Evolutionary conservation across 1,284 basidiomycete genomes (phyloP).

Genomic region (Rhodotorula sp.): DNA sequence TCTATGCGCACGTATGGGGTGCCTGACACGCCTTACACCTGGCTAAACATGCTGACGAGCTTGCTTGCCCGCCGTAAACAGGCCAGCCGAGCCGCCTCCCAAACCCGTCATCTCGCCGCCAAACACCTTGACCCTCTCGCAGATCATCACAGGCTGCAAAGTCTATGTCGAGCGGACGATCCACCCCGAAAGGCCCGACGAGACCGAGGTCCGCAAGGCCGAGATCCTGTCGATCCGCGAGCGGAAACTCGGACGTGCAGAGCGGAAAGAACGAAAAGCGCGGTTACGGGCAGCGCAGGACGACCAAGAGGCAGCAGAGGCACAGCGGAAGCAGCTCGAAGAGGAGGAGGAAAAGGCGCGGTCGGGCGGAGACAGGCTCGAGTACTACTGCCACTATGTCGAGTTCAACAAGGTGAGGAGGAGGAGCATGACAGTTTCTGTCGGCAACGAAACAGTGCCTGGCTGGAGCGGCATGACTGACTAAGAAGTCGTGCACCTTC

Average conservation of each 20-base stretch:
- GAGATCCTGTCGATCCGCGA: slow-evolving; percentile 91
- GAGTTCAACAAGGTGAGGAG: slow-evolving; percentile 79
- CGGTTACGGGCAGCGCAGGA: slow-evolving; percentile 47
- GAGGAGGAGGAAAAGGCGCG: slow-evolving; percentile 28
- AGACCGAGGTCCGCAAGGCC: slow-evolving; percentile 81
- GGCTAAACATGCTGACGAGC: background rate
- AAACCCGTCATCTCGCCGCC: slow-evolving; percentile 44
- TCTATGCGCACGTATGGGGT: background rate
- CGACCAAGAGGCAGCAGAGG: slow-evolving; percentile 7
- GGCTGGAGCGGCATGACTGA: too few relatives aligned
- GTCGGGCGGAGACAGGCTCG: slow-evolving; percentile 52
- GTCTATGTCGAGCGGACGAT: slow-evolving; percentile 81
- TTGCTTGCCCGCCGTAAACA: background rate
- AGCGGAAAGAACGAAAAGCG: slow-evolving; percentile 55
- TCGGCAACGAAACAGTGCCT: too few relatives aligned
- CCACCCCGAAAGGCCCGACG: slow-evolving; percentile 51
- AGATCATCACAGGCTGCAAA: slow-evolving; percentile 82
- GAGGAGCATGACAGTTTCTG: background rate
- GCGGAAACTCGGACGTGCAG: slow-evolving; percentile 62
- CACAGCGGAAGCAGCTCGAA: slow-evolving; percentile 1
- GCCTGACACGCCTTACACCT: background rate
- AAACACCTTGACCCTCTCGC: slow-evolving; percentile 42
- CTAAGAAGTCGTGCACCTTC: background rate
- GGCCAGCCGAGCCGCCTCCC: slow-evolving; percentile 14
- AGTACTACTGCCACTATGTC: slow-evolving; percentile 97